Base-by-base conservation (phyloP, 2,329 filamentous ascomycete species). In the Ascochyta rabiei region DNA sequence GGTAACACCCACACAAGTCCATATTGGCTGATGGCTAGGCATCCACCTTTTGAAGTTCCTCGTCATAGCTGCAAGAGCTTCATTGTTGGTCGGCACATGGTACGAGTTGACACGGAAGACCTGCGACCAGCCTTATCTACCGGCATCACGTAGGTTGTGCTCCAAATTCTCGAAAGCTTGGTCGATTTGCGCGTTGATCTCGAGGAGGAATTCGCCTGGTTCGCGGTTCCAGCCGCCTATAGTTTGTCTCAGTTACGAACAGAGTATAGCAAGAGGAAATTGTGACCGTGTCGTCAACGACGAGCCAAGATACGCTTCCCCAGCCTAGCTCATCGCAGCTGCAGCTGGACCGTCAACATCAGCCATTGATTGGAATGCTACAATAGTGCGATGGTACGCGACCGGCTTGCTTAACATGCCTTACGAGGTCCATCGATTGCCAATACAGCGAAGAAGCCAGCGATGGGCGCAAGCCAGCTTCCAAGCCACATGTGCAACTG, bases 131-230 rank as follows among this genome's bases (percentile, higher is more conserved):
- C 82, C 83, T 53, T 81, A 79, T 0, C 82, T 82, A 1, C 85
- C 85, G 0, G 83, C 83, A 15, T 79, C 62, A 37, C 76, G 78
- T 4, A 87, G 69, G 24, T 68, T 73, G 5, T 76, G 64, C 1
- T 88, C 82, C 9, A 86, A 80, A 51, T 87, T 88, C 3, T 65
- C 69, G 61, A 87, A 87, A 0, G 84, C 82, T 48, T 74, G 72
- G 26, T 71, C 67, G 56, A 75, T 74, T 42, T 76, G 59, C 0
- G 50, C 63, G 35, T 68, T 60, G 52, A 72, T 58, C 9, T 71
- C 65, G 8, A 42, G 38, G 34, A 54, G 40, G 34, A 68, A 57
- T 3, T 47, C 47, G 13, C 56, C 50, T 3, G 61, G 67, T 16
- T 63, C 21, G 4, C 65, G 71, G 33, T 73, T 51, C 73, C 72